These are phyloP conservation scores for Epichloe festucae DNA, from an alignment of 2,329 filamentous ascomycete genomes.

Conservation along the genomic window DNA sequence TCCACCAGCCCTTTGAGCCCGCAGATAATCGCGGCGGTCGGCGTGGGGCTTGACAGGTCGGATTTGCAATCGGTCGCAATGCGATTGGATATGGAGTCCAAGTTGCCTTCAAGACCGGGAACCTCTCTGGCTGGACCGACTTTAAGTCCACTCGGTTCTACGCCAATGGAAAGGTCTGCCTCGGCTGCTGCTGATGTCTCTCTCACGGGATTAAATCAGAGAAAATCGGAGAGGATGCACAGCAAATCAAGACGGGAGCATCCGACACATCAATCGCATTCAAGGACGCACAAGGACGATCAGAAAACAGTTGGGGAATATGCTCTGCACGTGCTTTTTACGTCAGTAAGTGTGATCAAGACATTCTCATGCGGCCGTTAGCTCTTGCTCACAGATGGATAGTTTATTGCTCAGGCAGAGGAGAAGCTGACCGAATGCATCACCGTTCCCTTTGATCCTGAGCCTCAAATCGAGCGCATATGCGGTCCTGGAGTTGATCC, in stretches of 20 bases:
- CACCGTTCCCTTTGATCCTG: conserved; percentile 62
- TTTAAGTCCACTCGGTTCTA: conserved; percentile 10
- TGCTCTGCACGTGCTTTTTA: conserved; percentile 91
- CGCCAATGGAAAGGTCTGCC: conserved; percentile 31
- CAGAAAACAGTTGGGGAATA: conserved; percentile 95
- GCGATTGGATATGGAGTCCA: conserved; percentile 32
- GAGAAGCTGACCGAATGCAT: conserved; percentile 88
- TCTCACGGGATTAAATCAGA: conserved; percentile 31
- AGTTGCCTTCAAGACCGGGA: conserved; percentile 27
- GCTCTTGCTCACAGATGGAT: conserved; percentile 4
- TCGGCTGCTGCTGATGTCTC: conserved; percentile 33
- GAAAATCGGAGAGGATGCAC: conserved; percentile 47
- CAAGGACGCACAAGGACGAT: conserved; percentile 57
- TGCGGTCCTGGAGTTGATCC: conserved; percentile 83
- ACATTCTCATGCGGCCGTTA: conserved; percentile 1
- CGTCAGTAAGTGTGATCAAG: conserved; percentile 47
- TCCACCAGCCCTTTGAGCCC: conserved; percentile 77
- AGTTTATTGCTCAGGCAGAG: conserved; percentile 94
- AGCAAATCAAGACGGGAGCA: conserved; percentile 60
- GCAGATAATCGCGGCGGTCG: conserved; percentile 64
- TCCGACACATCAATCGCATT: conserved; percentile 63
- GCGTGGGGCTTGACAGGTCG: conserved; percentile 39
- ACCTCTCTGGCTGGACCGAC: conserved; percentile 33
- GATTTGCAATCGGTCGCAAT: conserved; percentile 34
- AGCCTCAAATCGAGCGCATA: conserved; percentile 75